These are phyloP conservation scores for Leucocoprinus birnbaumii DNA, from an alignment of 768 basidiomycete genomes.

Conservation along the genomic window DNA sequence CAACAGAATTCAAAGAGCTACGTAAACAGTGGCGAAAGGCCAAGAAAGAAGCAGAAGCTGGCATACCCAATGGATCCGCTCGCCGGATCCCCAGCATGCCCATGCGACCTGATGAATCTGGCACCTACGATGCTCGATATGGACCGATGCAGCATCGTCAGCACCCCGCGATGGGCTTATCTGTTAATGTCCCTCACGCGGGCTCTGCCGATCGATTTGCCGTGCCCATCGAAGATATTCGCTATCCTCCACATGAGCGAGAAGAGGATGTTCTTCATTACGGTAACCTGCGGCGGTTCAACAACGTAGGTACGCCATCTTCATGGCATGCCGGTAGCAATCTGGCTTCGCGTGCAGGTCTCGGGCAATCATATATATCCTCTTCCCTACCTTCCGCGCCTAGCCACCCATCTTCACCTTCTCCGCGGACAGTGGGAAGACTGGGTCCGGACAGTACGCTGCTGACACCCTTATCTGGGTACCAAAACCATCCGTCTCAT, in stretches of 20 bases:
- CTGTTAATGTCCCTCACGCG: conserved; percentile 11
- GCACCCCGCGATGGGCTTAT: conserved; percentile 17
- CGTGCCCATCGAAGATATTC: conserved; percentile 13
- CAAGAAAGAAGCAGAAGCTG: conserved; percentile 69
- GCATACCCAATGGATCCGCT: conserved; percentile 20
- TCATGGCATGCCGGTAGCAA: conserved; percentile 11
- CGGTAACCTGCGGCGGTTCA: conserved; percentile 11
- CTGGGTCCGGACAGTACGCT: conserved; percentile 66
- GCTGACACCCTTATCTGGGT: conserved; percentile 67
- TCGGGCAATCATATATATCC: conserved; percentile 10
- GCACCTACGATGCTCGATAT: conserved; percentile 31
- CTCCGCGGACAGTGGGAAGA: conserved; percentile 31
- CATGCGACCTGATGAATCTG: conserved; percentile 25
- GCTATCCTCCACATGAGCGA: conserved; percentile 12
- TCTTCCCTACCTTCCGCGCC: conserved; percentile 20
- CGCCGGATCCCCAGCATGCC: conserved; percentile 28
- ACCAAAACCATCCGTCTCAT: conserved; percentile 36
- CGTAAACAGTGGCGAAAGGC: conserved; percentile 94
- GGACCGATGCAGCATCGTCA: conserved; percentile 20
- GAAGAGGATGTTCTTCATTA: conserved; percentile 12
- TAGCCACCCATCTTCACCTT: conserved; percentile 26
- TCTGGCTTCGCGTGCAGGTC: conserved; percentile 5
- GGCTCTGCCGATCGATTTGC: conserved; percentile 12
- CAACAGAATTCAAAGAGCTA: conserved; percentile 94
- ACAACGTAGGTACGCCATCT: conserved; percentile 11